Percentiles rank a stretch among this genome's conserved stretches.
Evolutionary conservation across 495 filamentous ascomycete genomes (phyloP).

Genomic region (Lepraria neglecta): DNA sequence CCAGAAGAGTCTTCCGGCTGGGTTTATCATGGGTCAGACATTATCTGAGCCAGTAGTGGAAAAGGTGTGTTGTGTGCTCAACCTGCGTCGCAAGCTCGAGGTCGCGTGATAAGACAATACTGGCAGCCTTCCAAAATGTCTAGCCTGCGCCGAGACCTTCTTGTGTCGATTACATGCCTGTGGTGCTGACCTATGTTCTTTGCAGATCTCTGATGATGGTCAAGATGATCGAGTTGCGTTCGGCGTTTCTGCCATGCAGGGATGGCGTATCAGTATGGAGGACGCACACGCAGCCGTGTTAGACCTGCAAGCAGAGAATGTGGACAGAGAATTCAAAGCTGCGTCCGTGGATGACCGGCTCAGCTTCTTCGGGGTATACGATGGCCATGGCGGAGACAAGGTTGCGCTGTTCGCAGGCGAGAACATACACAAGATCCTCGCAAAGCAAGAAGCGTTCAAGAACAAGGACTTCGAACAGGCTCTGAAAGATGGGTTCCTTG

Average conservation of each 20-base stretch:
- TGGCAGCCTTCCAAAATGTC: not conserved
- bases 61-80: conserved; percentile 59
- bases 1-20: conserved; percentile 12
- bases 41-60: conserved; percentile 97
- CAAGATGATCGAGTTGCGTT: conserved; percentile 88
- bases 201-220: conserved; percentile 76
- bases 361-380: conserved; percentile 96
- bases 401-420: conserved; percentile 90
- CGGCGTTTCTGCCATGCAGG: conserved; percentile 97
- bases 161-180: not conserved
- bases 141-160: not conserved
- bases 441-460: conserved; percentile 90
- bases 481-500: conserved; percentile 93
- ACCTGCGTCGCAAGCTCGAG: conserved; percentile 13
- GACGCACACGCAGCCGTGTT: conserved; percentile 86
- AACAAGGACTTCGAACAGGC: conserved; percentile 88
- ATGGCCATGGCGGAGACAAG: conserved; percentile 95
- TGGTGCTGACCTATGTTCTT: not conserved
- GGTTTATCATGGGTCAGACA: conserved; percentile 83
- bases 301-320: conserved; percentile 67
- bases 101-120: conserved; percentile 15
- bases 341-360: conserved; percentile 62
- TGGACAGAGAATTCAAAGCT: conserved; percentile 51
- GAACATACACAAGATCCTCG: conserved; percentile 86
- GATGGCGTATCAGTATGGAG: conserved; percentile 99